phyloP scores from a whole-genome alignment of 2,329 filamentous ascomycete species.

The Sporothrix phasma region DNA sequence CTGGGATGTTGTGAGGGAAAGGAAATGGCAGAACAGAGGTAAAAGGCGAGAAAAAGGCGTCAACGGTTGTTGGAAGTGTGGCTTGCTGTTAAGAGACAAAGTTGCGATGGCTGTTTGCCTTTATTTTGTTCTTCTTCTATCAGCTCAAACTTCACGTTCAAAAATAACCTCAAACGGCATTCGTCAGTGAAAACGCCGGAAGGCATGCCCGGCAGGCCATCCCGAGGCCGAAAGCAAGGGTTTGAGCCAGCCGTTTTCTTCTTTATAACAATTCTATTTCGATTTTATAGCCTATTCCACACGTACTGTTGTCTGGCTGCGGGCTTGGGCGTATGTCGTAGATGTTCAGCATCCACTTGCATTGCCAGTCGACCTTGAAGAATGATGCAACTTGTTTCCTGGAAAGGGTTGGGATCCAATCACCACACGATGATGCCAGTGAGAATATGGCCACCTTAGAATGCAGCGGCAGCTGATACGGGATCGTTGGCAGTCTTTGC shows the following conservation, averaged over 20 bases:
- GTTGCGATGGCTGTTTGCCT: background rate
- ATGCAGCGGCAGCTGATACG: background rate
- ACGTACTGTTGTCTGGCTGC: background rate
- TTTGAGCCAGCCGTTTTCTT: background rate
- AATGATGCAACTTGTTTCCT: background rate
- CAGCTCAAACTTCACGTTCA: too few species aligned
- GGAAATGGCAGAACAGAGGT: background rate
- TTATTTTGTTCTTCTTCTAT: background rate
- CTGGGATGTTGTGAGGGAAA: too few species aligned
- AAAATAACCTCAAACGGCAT: background rate
- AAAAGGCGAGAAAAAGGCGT: too few species aligned
- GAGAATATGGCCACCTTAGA: too few species aligned
- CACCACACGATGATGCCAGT: background rate
- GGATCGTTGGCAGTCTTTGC: background rate
- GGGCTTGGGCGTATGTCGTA: background rate
- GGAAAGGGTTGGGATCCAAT: background rate
- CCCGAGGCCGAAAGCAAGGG: background rate
- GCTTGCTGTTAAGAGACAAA: background rate
- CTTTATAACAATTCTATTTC: too few species aligned
- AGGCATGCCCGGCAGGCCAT: background rate
- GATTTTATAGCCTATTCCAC: background rate
- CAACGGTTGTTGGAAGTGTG: too few species aligned
- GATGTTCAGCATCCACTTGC: background rate
- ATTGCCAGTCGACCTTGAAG: background rate
- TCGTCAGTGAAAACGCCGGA: background rate